Percentiles rank a stretch among this genome's conserved stretches.
phyloP scores from a whole-genome alignment of 495 filamentous ascomycete species.

The Xylaria scruposa region DNA sequence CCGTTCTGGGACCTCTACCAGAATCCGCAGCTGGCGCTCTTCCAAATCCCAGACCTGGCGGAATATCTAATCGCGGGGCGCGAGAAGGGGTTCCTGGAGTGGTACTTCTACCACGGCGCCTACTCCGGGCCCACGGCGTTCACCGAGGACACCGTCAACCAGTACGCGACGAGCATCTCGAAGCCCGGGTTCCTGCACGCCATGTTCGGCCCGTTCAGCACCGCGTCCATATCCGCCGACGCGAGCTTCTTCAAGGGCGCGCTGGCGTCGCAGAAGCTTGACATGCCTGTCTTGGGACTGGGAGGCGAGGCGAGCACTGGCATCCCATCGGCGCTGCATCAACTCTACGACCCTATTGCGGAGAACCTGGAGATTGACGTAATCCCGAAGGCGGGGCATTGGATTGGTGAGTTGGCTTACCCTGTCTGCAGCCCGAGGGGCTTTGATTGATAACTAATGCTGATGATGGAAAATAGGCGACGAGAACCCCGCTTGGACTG shows the following conservation, averaged over 20 bases:
- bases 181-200: constrained; percentile 41
- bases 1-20: constrained; percentile 45
- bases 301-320: background rate
- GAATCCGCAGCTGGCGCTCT: constrained; percentile 55
- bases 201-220: constrained; percentile 36
- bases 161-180: constrained; percentile 32
- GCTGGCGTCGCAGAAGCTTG: background rate
- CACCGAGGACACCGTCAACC: constrained; percentile 31
- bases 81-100: background rate
- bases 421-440: background rate
- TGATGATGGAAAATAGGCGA: background rate
- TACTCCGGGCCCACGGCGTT: constrained; percentile 40
- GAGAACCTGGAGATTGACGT: constrained; percentile 33
- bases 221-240: constrained; percentile 26
- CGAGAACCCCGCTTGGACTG: background rate
- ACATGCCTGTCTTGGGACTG: background rate
- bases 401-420: constrained; percentile 45
- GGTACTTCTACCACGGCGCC: background rate
- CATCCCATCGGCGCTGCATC: background rate
- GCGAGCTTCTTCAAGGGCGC: constrained; percentile 32
- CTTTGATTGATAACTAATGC: background rate
- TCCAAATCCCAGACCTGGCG: constrained; percentile 50
- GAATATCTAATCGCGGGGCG: constrained; percentile 49
- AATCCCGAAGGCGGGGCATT: constrained; percentile 38
- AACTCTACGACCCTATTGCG: constrained; percentile 24